Evolutionary conservation across 495 filamentous ascomycete genomes (phyloP).

Genomic region (Penicillium atrosanguineum): DNA sequence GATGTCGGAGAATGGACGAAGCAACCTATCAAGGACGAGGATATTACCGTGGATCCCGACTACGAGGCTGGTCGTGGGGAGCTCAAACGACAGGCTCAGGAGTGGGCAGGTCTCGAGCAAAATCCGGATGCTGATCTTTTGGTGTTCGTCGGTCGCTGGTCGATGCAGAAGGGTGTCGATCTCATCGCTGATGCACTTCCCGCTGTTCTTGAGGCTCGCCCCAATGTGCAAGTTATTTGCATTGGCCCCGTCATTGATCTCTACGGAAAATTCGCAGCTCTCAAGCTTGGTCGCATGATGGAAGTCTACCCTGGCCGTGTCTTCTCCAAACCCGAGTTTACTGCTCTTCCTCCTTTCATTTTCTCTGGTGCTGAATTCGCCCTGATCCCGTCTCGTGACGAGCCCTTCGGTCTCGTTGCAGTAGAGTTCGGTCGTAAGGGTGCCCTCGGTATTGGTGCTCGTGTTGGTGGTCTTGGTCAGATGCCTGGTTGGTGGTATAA

Average conservation of each 20-base stretch:
- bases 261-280: constrained; percentile 72
- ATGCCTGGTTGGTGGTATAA: constrained; percentile 76
- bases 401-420: constrained; percentile 75
- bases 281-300: constrained; percentile 75
- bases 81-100: constrained; percentile 68
- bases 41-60: constrained; percentile 53
- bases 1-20: constrained; percentile 69
- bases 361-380: constrained; percentile 79
- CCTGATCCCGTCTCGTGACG: constrained; percentile 74
- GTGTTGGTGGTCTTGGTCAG: constrained; percentile 64
- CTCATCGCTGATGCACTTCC: constrained; percentile 79
- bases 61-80: constrained; percentile 58
- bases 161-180: constrained; percentile 76
- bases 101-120: constrained; percentile 70
- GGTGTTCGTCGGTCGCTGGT: constrained; percentile 79
- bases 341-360: constrained; percentile 70
- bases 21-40: constrained; percentile 47
- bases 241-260: constrained; percentile 76
- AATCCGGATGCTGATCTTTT: constrained; percentile 70
- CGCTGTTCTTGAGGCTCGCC: constrained; percentile 62
- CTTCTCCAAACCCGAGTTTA: constrained; percentile 76
- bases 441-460: constrained; percentile 69
- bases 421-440: constrained; percentile 80
- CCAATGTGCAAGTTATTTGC: constrained; percentile 67
- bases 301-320: constrained; percentile 70